phyloP scores from a whole-genome alignment of 2,329 filamentous ascomycete species.

The Sodiomyces alkalinus region DNA sequence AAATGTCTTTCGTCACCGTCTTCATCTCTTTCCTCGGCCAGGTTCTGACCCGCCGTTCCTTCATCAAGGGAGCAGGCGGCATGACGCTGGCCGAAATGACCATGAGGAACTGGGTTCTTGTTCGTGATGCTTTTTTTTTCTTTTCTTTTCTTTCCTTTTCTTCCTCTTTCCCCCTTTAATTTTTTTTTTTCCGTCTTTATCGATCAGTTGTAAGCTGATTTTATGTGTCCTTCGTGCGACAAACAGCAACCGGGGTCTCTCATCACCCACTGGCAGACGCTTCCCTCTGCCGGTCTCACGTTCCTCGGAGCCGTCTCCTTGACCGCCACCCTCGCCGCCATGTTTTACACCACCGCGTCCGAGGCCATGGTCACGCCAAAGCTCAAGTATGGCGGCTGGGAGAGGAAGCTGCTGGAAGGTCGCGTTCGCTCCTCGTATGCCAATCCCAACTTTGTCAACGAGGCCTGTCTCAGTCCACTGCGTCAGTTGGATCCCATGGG shows the following conservation, averaged over 20 bases:
- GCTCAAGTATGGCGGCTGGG: conserved; percentile 41
- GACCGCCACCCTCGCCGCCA: conserved; percentile 46
- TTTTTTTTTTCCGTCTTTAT: too few species aligned
- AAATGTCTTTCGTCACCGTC: conserved; percentile 63
- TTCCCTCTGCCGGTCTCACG: conserved; percentile 48
- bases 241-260: conserved; percentile 55
- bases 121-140: conserved; percentile 10
- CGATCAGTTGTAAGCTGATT: too few species aligned
- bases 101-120: conserved; percentile 60
- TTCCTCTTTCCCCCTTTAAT: too few species aligned
- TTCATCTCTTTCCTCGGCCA: conserved; percentile 65
- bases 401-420: conserved; percentile 34
- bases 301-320: conserved; percentile 50
- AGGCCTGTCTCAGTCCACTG: conserved; percentile 48
- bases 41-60: conserved; percentile 53
- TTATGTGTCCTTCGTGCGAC: too few species aligned
- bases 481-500: conserved; percentile 24
- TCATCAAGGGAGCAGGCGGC: conserved; percentile 43
- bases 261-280: conserved; percentile 50
- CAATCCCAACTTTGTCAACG: conserved; percentile 40
- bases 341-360: conserved; percentile 64
- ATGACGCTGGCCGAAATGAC: conserved; percentile 63
- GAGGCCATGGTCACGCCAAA: conserved; percentile 63
- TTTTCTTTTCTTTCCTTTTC: not conserved
- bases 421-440: conserved; percentile 46